Evolutionary conservation across 1,284 basidiomycete species (phyloP), one percentile per base, ranked within the genome.

Genomic region (Cryptococcus maquisensis): DNA sequence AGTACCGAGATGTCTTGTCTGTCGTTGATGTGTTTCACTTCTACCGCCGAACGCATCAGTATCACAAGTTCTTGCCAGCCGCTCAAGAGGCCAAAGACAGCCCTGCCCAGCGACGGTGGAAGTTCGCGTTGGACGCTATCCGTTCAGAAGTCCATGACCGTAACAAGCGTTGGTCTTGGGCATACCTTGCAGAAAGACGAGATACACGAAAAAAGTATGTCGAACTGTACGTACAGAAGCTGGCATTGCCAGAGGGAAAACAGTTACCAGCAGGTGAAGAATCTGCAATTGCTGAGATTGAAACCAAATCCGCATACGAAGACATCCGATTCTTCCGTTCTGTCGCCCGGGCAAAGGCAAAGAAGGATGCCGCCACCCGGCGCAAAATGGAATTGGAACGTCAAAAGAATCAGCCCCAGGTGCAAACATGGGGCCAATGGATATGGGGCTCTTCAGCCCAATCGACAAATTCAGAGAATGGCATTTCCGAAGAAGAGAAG

Each of bases 281-380:
- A 32, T 72, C 78, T 47, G 79, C 78, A 5, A 77, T 97, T 24
- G 81, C 84, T 46, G 79, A 78, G 1, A 78, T 98, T 49, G 97
- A 99, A 72, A 79, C 75, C 63, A 90, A 90, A 70, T 80, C 98
- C 12, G 82, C 85, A 0, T 98, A 98, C 69, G 91, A 97, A 71
- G 96, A 98, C 67, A 88, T 99, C 51, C 87, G 96, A 12, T 98
- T 98, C 77, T 99, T 98, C 78, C 85, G 96, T 23, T 98, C 94
- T 3, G 91, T 99, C 57, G 92, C 93, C 0, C 85, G 92, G 8
- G 92, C 90, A 7, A 86, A 87, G 62, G 79, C 97, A 16, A 86
- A 87, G 63, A 93, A 96, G 69, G 92, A 98, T 66, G 80, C 84
- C 35, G 87, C 83, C 1, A 78, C 86, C 24, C 82, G 83, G 45